A percentile compares a stretch with the other conserved stretches of the same genome.
Evolutionary conservation across 345 rosid genomes (phyloP).

Genomic region (Aethionema arabicum): DNA sequence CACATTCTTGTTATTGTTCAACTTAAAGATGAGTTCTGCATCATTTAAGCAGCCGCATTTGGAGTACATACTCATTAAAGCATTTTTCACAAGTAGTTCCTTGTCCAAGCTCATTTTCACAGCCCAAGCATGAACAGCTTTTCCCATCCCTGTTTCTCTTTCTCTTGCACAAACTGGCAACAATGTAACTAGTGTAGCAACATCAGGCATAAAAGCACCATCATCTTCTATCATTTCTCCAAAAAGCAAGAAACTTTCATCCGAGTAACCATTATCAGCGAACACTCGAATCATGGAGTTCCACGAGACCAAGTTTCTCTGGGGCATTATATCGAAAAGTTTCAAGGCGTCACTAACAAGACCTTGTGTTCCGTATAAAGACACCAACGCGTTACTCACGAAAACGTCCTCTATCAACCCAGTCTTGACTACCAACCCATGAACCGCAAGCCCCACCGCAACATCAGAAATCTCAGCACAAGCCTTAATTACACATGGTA

Average conservation of each 20-base stretch:
- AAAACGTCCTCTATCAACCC: slow-evolving; percentile 52
- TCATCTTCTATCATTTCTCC: slow-evolving; percentile 45
- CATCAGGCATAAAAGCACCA: slow-evolving; percentile 49
- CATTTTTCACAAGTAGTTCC: slow-evolving; percentile 56
- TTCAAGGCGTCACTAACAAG: slow-evolving; percentile 42
- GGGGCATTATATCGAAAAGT: slow-evolving; percentile 49
- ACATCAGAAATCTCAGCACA: slow-evolving; percentile 49
- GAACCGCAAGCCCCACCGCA: slow-evolving; percentile 45
- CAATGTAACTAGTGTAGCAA: slow-evolving; percentile 50
- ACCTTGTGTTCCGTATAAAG: slow-evolving; percentile 57
- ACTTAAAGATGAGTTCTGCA: slow-evolving; percentile 47
- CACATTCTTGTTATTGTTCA: slow-evolving; percentile 45
- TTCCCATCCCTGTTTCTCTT: slow-evolving; percentile 45
- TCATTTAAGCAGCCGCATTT: slow-evolving; percentile 54
- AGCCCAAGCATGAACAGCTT: slow-evolving; percentile 53
- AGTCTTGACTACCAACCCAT: slow-evolving; percentile 59
- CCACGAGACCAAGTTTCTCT: slow-evolving; percentile 64
- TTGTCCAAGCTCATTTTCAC: slow-evolving; percentile 48
- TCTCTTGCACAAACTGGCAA: slow-evolving; percentile 57
- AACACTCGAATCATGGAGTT: slow-evolving; percentile 55
- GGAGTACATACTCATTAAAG: slow-evolving; percentile 59
- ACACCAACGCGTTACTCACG: slow-evolving; percentile 57
- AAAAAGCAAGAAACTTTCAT: slow-evolving; percentile 43
- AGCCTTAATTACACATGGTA: slow-evolving; percentile 68
- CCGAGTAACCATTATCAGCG: slow-evolving; percentile 45